These are phyloP conservation scores for Calonectria pteridis DNA, from an alignment of 2,329 filamentous ascomycete species.

Conservation along the genomic window DNA sequence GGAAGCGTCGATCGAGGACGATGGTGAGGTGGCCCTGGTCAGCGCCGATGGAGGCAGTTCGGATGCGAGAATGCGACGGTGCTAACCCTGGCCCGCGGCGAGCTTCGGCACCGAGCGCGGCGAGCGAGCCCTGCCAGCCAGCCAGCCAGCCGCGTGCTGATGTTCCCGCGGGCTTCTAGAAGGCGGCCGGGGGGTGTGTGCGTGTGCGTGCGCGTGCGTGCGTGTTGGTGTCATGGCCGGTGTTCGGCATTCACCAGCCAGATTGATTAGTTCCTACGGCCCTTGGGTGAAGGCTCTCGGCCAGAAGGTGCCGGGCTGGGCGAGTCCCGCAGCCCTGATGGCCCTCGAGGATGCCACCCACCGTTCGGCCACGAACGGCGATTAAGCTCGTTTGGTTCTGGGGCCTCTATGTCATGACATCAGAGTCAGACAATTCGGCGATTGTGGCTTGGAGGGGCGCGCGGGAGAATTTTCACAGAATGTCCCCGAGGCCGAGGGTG, in stretches of 20 bases:
- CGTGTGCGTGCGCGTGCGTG: not conserved
- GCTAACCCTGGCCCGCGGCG: constrained; percentile 18
- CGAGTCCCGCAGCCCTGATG: not conserved
- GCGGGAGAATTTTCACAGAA: not conserved
- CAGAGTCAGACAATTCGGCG: constrained; percentile 31
- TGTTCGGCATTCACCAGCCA: constrained; percentile 26
- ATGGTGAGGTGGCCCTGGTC: constrained; percentile 19
- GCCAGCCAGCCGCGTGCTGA: not conserved
- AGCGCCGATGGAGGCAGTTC: constrained; percentile 37
- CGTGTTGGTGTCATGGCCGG: constrained; percentile 4
- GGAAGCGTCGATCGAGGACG: not conserved
- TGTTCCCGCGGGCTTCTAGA: constrained; percentile 41
- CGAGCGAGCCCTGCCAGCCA: constrained; percentile 12
- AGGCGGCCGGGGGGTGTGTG: constrained; percentile 13
- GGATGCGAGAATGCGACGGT: constrained; percentile 30
- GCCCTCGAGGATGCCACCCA: constrained; percentile 23
- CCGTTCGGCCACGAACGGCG: constrained; percentile 26
- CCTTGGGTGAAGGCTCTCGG: constrained; percentile 27
- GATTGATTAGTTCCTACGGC: constrained; percentile 13
- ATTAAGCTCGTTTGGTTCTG: constrained; percentile 31
- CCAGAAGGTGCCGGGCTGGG: constrained; percentile 24
- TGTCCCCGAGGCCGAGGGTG: constrained; percentile 6
- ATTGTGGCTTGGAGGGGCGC: constrained; percentile 28
- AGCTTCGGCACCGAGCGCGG: constrained; percentile 37
- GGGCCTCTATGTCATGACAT: constrained; percentile 35